These are phyloP conservation scores for Verticillium nubilum DNA, from an alignment of 2,329 filamentous ascomycete species.

Conservation along the genomic window DNA sequence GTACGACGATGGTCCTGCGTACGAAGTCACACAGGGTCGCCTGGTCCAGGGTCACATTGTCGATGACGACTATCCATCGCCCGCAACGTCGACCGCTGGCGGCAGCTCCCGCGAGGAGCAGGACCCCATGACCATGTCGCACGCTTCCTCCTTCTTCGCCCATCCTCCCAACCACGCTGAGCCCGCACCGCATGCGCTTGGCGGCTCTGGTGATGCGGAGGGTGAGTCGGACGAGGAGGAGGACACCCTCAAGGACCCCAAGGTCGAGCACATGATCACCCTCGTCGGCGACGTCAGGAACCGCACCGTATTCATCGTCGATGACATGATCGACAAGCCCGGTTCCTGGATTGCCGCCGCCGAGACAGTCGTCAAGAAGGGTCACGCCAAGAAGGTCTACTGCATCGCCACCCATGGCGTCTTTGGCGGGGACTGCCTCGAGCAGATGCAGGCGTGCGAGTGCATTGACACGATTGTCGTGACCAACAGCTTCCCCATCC, in stretches of 20 bases:
- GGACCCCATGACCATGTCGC: constrained; percentile 75
- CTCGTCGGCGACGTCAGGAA: constrained; percentile 92
- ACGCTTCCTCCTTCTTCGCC: constrained; percentile 75
- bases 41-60: constrained; percentile 93
- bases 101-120: constrained; percentile 58
- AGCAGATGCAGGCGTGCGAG: constrained; percentile 85
- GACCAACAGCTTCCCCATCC: constrained; percentile 95
- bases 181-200: constrained; percentile 64
- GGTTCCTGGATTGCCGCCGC: constrained; percentile 96
- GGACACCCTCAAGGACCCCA: constrained; percentile 73
- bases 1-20: constrained; percentile 75
- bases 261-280: constrained; percentile 90
- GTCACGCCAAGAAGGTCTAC: constrained; percentile 87
- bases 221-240: constrained; percentile 89
- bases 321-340: constrained; percentile 98
- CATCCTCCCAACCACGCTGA: constrained; percentile 32
- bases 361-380: constrained; percentile 91
- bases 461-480: constrained; percentile 93
- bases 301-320: constrained; percentile 86
- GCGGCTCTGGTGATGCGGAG: constrained; percentile 79
- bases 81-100: constrained; percentile 63
- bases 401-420: constrained; percentile 96
- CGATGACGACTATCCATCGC: constrained; percentile 85
- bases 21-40: constrained; percentile 86
- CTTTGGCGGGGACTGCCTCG: constrained; percentile 83